Evolutionary conservation across 805 yeast genomes (phyloP), one percentile per base, ranked within the genome.

Genomic region (Candida endomychidarum): DNA sequence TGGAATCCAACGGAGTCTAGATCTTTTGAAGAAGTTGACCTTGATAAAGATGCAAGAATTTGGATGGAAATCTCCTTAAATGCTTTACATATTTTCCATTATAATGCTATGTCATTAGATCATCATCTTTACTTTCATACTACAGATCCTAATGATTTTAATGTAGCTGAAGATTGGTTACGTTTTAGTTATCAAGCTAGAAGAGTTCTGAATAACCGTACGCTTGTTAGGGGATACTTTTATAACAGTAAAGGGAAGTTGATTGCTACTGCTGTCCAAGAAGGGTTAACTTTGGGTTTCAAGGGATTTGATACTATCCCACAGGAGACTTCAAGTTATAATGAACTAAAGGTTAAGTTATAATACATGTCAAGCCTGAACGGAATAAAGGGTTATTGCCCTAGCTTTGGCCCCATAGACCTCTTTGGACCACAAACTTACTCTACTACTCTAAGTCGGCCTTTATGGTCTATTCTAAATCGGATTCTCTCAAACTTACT

Each of bases 51-150:
- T 40, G 71, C 72, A 1, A 43, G 56, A n/a, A 19, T 42, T 15
- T 41, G 63, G 32, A 49, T 69, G 50, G 46, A 53, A 10, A 36
- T 42, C 12, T 60, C 71, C 10, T 44, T 69, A 27, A 58, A 61
- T 39, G 57, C 61, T n/a, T 49, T 66, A 17, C 67, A 59, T 40
- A 34, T 68, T 9, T 65, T 58, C 47, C 74, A 69, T 46, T 69
- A 69, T 51, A 63, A 61, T 40, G 74, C 74, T 18, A 68, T 69
- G 74, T 65, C 72, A 4, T 49, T 69, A 20, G 74, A 68, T 48
- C 74, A 69, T 51, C 73, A 68, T 46, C 54, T 69, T 12, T 68
- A 68, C 43, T 69, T 69, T 47, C 74, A 69, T 37, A 47, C 51
- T 24, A 57, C 52, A 30, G 57, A 61, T 23, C 50, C 49, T 19